Evolutionary conservation across 306 rosid species (phyloP).

Genomic region (Lablab purpureus): DNA sequence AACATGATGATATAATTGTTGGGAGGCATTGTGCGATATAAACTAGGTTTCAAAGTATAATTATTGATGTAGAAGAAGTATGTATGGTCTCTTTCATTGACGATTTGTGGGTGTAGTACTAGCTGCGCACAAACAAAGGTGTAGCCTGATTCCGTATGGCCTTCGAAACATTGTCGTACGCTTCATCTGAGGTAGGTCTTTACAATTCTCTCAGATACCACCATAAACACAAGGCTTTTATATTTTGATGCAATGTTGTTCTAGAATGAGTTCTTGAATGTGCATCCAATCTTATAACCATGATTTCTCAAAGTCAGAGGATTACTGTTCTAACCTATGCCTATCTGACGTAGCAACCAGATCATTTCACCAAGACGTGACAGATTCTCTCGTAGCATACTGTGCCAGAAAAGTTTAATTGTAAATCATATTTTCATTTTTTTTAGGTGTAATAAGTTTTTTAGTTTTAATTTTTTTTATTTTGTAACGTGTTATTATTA

Average conservation of each 20-base stretch:
- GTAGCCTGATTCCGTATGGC: conserved; percentile 3
- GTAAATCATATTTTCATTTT: no score
- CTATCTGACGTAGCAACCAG: no score
- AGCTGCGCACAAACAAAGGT: conserved; percentile 5
- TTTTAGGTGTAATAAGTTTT: no score
- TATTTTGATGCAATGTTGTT: background rate
- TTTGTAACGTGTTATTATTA: no score
- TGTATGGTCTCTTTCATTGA: background rate
- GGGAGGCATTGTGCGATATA: background rate
- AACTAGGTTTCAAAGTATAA: background rate
- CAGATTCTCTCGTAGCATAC: no score
- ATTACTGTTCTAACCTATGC: background rate
- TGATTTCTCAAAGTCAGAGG: background rate
- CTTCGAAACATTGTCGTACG: background rate
- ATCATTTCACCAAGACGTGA: background rate
- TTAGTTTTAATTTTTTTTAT: no score
- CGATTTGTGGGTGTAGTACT: background rate
- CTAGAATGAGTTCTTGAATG: background rate
- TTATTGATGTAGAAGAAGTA: background rate
- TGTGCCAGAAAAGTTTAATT: no score
- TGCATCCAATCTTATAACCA: background rate
- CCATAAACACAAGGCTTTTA: background rate
- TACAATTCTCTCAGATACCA: background rate
- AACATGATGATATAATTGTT: no score
- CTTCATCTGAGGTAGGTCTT: conserved; percentile 6